These are phyloP conservation scores for Letharia lupina DNA, from an alignment of 495 filamentous ascomycete species.

Conservation along the genomic window DNA sequence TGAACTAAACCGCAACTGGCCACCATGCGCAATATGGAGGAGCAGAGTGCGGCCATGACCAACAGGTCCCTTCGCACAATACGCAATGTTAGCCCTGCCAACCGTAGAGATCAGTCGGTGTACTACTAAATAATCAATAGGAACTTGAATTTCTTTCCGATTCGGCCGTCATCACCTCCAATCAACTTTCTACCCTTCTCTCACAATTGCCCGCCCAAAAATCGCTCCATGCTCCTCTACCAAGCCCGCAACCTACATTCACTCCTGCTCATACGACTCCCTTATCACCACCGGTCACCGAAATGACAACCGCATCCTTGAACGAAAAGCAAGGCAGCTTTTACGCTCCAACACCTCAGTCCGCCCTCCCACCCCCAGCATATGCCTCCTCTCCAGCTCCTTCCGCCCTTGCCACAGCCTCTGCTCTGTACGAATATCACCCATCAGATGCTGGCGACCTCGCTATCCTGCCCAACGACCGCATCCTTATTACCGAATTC, in stretches of 20 bases:
- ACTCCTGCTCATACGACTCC: constrained; percentile 30
- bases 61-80: constrained; percentile 80
- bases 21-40: constrained; percentile 22
- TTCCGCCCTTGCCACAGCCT: constrained; percentile 57
- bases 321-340: constrained; percentile 44
- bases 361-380: constrained; percentile 45
- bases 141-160: constrained; percentile 89
- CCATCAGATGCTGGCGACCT: constrained; percentile 73
- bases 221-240: constrained; percentile 35
- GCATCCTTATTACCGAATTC: constrained; percentile 71
- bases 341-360: constrained; percentile 42
- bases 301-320: constrained; percentile 37
- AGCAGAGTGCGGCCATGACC: constrained; percentile 42
- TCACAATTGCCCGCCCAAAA: constrained; percentile 62
- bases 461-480: constrained; percentile 64
- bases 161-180: constrained; percentile 59
- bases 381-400: constrained; percentile 42
- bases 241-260: constrained; percentile 30
- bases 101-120: not conserved
- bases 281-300: constrained; percentile 34
- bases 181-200: constrained; percentile 62
- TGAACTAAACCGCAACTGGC: constrained; percentile 1
- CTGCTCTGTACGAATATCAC: constrained; percentile 75
- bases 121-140: constrained; percentile 37
- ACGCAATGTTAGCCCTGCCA: constrained; percentile 55